Evolutionary conservation across 108 stramenopile species (phyloP), one percentile per base, ranked within the genome.

Genomic region (Cyclotella sp.): DNA sequence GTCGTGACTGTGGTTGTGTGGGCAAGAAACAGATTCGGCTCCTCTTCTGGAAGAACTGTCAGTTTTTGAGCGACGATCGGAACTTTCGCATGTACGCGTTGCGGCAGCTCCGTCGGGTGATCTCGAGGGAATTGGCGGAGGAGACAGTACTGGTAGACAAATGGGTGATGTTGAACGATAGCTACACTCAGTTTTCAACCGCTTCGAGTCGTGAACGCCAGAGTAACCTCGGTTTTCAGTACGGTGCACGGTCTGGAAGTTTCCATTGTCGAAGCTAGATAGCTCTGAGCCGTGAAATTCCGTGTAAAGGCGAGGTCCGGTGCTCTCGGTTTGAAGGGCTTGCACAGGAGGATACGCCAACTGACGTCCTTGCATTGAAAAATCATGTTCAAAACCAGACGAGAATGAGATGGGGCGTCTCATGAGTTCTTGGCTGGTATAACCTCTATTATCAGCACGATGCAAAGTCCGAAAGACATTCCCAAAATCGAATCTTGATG

Each of bases 221-320:
- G 60, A 28, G 16, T 47, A 30, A 51, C 26, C 19, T 74, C 40
- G 34, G 16, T 54, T 55, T 13, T 58, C 14, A 46, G 64, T 9
- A 41, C 16, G 74, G 45, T 59, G 55, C 43, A 26, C 44, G 63
- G 54, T 3, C 18, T 58, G 74, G 28, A 12, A 45, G 19, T 21
- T 26, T 24, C 24, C 63, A 52, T 45, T 30, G 45, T 53, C 62
- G 49, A 63, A 63, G n/a, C 73, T 27, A 52, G 21, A 18, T 24
- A 3, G 45, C 55, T 44, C 63, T 9, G 64, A 75, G 40, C 63
- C 63, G 54, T 57, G 26, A 65, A 75, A 67, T 58, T 75, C 57
- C 0, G 64, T 34, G 28, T 40, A 54, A 46, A 59, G 62, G 41
- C 41, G 52, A 47, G 54, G 44, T n/a, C 43, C 55, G 46, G 53